phyloP scores from a whole-genome alignment of 208 protist genomes.

The Wallacemonas collosoma region DNA sequence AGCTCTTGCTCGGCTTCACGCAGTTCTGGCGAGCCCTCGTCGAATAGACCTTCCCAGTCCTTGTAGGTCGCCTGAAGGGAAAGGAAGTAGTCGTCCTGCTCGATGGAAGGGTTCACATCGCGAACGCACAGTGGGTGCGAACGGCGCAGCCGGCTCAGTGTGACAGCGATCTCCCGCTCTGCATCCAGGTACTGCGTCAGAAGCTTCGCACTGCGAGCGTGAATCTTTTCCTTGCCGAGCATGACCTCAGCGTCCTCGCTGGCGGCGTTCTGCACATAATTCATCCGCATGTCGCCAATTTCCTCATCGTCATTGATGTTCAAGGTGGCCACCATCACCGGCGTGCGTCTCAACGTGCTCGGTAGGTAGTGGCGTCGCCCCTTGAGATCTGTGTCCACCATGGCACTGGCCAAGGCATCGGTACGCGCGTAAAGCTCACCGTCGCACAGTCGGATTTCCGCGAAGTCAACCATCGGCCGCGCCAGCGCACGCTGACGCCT shows the following conservation, averaged over 20 bases:
- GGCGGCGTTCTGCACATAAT: conserved; percentile 31
- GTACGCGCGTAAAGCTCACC: conserved; percentile 29
- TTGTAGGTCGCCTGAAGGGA: conserved; percentile 44
- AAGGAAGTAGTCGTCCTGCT: conserved; percentile 50
- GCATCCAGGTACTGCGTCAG: conserved; percentile 34
- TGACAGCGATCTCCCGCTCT: conserved; percentile 38
- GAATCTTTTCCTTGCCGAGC: conserved; percentile 35
- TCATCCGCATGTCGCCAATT: conserved; percentile 39
- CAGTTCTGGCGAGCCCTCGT: conserved; percentile 25
- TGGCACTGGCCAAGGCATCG: conserved; percentile 23
- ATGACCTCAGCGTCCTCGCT: conserved; percentile 25
- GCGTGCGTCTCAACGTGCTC: conserved; percentile 17
- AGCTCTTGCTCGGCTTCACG: conserved; percentile 48
- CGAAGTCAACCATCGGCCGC: conserved; percentile 12
- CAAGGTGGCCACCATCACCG: conserved; percentile 38
- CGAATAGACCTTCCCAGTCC: conserved; percentile 43
- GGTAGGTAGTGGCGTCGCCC: conserved; percentile 36
- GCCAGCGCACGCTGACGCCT: conserved; percentile 18
- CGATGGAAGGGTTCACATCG: conserved; percentile 62
- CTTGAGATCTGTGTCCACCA: conserved; percentile 33
- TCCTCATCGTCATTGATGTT: conserved; percentile 48
- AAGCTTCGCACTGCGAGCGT: conserved; percentile 30
- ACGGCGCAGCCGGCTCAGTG: conserved; percentile 40
- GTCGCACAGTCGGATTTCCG: conserved; percentile 27
- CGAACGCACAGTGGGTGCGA: conserved; percentile 59